A percentile compares a stretch with the other conserved stretches of the same genome.
Conservation (phyloP, 306 rosid species). For the Boehmeria nivea region DNA sequence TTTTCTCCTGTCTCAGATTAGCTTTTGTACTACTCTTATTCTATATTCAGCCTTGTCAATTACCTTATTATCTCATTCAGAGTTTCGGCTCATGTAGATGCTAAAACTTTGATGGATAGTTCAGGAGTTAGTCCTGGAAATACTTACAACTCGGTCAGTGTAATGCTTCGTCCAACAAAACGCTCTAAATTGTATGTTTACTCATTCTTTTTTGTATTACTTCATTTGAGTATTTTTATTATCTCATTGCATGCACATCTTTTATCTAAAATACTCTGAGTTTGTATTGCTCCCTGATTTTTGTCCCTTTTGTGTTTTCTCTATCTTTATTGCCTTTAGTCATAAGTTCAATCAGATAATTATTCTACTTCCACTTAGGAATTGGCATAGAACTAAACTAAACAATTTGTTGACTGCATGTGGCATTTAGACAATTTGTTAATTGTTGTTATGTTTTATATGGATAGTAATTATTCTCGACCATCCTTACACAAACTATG, state of each 20-base stretch:
- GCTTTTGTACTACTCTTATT: not conserved
- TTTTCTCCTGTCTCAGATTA: too few relatives aligned
- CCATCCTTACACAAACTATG: too few relatives aligned
- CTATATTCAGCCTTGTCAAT: constrained; percentile 21
- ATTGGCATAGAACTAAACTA: not conserved
- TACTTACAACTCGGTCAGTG: constrained; percentile 41
- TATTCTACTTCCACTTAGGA: not conserved
- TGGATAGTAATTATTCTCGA: too few relatives aligned
- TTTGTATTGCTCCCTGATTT: not conserved
- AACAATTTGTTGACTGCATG: too few relatives aligned
- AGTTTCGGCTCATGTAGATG: constrained; percentile 39
- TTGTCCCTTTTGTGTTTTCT: not conserved
- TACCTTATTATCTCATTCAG: constrained; percentile 32
- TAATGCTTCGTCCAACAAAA: constrained; percentile 65
- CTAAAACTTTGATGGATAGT: constrained; percentile 43
- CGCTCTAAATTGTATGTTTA: constrained; percentile 81
- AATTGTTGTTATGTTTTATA: too few relatives aligned
- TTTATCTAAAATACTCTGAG: too few relatives aligned
- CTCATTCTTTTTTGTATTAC: constrained; percentile 28
- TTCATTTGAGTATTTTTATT: too few relatives aligned
- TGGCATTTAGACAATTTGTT: too few relatives aligned
- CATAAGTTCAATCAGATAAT: constrained; percentile 10
- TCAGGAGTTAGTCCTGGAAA: constrained; percentile 47
- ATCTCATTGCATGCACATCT: constrained; percentile 20
- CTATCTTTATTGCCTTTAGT: constrained; percentile 13